A percentile compares a stretch with the other conserved stretches of the same genome.
Evolutionary conservation across 108 stramenopile species (phyloP).

Genomic region (Discostella pseudostelligera): DNA sequence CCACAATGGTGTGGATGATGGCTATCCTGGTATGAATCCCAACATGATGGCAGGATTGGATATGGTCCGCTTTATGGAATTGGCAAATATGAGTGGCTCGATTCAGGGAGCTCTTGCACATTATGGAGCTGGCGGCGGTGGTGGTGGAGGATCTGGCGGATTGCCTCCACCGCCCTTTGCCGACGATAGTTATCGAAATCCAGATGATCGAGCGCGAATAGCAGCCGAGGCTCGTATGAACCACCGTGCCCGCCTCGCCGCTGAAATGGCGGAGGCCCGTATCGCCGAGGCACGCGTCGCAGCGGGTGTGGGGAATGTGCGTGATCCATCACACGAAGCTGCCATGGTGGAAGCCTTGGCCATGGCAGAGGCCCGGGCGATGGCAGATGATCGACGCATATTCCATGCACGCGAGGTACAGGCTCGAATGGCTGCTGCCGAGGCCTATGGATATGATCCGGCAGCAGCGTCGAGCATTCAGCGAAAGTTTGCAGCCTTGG

Average conservation of each 20-base stretch:
- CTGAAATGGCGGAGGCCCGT: background rate
- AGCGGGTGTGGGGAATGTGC: background rate
- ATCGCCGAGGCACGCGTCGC: constrained; percentile 6
- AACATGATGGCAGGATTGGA: background rate
- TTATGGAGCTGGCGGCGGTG: background rate
- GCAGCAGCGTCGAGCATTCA: constrained; percentile 4
- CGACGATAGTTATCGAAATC: background rate
- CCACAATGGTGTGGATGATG: background rate
- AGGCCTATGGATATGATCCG: background rate
- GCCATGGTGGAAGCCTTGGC: background rate
- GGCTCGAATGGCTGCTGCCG: background rate
- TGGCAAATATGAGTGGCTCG: constrained; percentile 7
- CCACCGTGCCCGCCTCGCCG: background rate
- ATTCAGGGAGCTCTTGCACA: constrained; percentile 1
- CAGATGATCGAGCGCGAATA: background rate
- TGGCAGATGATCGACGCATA: background rate
- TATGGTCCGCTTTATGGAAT: constrained; percentile 11
- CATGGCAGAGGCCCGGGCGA: background rate
- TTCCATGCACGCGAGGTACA: background rate
- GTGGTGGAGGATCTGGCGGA: background rate
- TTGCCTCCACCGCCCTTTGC: background rate
- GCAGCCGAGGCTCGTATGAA: background rate
- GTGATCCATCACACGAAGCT: background rate
- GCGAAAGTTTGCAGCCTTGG: constrained; percentile 8
- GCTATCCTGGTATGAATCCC: background rate